Evolutionary conservation across 164 flowering plant species (phyloP).

Genomic region (Chimonanthus salicifolius): DNA sequence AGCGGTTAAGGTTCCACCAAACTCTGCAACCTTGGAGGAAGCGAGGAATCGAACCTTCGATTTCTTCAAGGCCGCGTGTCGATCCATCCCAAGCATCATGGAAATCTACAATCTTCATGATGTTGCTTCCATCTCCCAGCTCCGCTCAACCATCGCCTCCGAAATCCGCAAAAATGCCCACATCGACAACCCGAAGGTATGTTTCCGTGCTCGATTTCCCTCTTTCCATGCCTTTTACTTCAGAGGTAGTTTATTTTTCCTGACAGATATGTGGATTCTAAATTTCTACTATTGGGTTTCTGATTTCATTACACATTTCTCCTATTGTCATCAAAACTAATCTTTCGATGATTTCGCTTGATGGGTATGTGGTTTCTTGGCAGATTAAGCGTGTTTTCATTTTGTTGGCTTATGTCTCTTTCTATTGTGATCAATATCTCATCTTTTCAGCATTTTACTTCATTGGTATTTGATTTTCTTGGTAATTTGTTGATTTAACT

Average conservation of each 20-base stretch:
- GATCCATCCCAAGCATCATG: slow-evolving; percentile 75
- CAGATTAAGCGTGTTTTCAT: neutral
- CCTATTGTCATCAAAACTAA: neutral
- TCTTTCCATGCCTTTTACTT: neutral
- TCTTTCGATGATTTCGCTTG: neutral
- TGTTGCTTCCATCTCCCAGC: slow-evolving; percentile 56
- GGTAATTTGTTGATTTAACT: neutral
- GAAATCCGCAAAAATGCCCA: slow-evolving; percentile 70
- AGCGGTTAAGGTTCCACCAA: slow-evolving; percentile 62
- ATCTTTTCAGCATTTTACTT: too few species aligned
- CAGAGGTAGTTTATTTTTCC: neutral
- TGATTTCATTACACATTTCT: neutral
- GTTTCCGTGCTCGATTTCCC: neutral
- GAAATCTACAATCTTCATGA: slow-evolving; percentile 76
- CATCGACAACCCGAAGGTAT: slow-evolving; percentile 68
- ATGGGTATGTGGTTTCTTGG: neutral
- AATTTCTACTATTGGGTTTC: neutral
- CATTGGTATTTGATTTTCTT: neutral
- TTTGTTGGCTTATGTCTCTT: too few species aligned
- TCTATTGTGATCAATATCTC: neutral
- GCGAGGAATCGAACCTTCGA: slow-evolving; percentile 61
- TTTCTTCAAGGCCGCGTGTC: slow-evolving; percentile 70
- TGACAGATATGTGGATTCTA: neutral
- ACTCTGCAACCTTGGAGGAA: slow-evolving; percentile 66
- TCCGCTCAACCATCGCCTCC: slow-evolving; percentile 65